Percentiles rank a stretch among this genome's conserved stretches.
phyloP scores from a whole-genome alignment of 2,329 filamentous ascomycete species.

The Ascocoryne sarcoides region DNA sequence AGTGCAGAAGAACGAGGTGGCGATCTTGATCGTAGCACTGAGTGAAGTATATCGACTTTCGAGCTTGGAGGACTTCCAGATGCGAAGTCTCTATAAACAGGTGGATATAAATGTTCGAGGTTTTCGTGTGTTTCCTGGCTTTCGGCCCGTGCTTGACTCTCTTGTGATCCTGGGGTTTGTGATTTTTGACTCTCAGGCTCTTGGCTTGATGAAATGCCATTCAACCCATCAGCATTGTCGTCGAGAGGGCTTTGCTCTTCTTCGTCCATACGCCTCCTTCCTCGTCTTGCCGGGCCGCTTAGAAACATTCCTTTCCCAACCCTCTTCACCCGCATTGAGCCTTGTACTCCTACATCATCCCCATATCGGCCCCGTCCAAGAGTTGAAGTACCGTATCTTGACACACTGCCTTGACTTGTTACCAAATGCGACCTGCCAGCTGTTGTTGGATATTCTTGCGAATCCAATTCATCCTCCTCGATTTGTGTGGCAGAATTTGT shows the following conservation, averaged over 20 bases:
- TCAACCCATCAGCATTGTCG: constrained; percentile 22
- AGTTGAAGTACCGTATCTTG: constrained; percentile 41
- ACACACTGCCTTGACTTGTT: constrained; percentile 42
- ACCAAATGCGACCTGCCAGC: constrained; percentile 39
- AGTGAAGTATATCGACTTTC: constrained; percentile 22
- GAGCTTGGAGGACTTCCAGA: constrained; percentile 52
- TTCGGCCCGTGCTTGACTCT: constrained; percentile 17
- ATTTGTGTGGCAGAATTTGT: constrained; percentile 17
- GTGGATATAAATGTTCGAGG: constrained; percentile 29
- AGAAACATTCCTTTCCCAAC: constrained; percentile 72
- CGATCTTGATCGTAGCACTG: constrained; percentile 23
- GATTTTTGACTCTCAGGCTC: constrained; percentile 21
- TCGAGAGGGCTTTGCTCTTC: constrained; percentile 34
- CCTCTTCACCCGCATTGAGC: constrained; percentile 69
- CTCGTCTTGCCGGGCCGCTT: constrained; percentile 70
- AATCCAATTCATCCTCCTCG: constrained; percentile 16
- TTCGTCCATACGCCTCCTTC: constrained; percentile 50
- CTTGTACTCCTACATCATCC: constrained; percentile 58
- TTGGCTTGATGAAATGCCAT: constrained; percentile 25
- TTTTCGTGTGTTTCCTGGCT: constrained; percentile 22
- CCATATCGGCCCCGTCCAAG: constrained; percentile 43
- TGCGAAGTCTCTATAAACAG: constrained; percentile 27
- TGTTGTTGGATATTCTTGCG: constrained; percentile 35
- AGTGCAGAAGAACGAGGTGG: constrained; percentile 24
- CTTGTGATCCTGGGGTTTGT: constrained; percentile 18